Conservation (phyloP, 2,329 filamentous ascomycete species). For the Fusarium circinatum region DNA sequence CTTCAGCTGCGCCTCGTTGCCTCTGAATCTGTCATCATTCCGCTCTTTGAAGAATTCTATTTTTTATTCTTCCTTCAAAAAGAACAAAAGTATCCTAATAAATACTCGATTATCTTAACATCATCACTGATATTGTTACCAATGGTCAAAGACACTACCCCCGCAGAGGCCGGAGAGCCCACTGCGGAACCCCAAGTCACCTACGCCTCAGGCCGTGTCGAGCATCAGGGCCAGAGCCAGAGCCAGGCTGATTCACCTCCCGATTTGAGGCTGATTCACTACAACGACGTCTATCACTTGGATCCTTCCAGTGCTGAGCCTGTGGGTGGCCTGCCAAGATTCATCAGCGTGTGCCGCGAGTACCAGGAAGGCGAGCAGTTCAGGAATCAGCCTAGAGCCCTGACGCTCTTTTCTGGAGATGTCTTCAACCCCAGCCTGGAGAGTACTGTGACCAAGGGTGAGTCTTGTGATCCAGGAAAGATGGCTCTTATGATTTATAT, state of each 20-base stretch:
- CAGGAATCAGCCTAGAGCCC: constrained; percentile 68
- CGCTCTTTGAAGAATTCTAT: not conserved
- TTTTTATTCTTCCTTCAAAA: not conserved
- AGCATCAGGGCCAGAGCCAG: constrained; percentile 21
- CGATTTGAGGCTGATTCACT: constrained; percentile 85
- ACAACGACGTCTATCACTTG: constrained; percentile 94
- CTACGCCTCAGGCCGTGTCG: constrained; percentile 41
- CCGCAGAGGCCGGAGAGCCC: constrained; percentile 22
- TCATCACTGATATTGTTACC: not conserved
- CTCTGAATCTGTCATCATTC: constrained; percentile 33
- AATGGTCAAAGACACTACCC: constrained; percentile 35
- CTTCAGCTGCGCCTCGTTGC: constrained; percentile 32
- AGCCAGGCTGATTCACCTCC: constrained; percentile 53
- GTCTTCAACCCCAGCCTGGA: constrained; percentile 92
- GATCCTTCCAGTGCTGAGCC: constrained; percentile 81
- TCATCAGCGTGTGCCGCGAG: constrained; percentile 80
- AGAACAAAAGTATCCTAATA: not conserved
- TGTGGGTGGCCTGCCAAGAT: constrained; percentile 82
- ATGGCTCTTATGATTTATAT: not conserved
- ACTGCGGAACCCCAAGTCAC: constrained; percentile 45
- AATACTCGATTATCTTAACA: not conserved
- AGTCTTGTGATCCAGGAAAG: constrained; percentile 9
- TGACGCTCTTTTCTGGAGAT: constrained; percentile 91
- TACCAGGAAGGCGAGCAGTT: constrained; percentile 74
- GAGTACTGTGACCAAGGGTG: constrained; percentile 87